These are phyloP conservation scores for Chaetomium globosum DNA, from an alignment of 2,329 filamentous ascomycete species.

Conservation along the genomic window DNA sequence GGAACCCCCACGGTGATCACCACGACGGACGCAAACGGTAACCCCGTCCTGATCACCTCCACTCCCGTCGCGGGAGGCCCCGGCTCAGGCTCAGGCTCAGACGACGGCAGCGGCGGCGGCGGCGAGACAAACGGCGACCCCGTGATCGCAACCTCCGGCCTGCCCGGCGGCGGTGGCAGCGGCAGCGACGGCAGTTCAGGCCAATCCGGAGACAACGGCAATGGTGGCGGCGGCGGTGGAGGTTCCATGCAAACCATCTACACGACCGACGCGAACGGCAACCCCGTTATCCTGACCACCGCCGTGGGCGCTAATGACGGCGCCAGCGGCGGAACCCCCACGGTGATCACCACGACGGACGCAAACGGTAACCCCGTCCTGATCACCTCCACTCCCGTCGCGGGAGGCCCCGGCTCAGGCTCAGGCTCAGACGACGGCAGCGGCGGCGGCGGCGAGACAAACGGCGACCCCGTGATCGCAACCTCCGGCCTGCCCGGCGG, in stretches of 20 bases:
- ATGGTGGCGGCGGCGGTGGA: background rate
- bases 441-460: background rate
- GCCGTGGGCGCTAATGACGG: background rate
- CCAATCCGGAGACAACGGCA: background rate
- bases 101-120: background rate
- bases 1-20: background rate
- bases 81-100: background rate
- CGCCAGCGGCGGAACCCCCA: background rate
- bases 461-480: background rate
- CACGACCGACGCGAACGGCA: constrained; percentile 26
- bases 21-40: constrained; percentile 12
- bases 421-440: background rate
- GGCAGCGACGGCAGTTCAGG: background rate
- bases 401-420: background rate
- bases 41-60: constrained; percentile 6
- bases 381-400: constrained; percentile 6
- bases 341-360: constrained; percentile 7
- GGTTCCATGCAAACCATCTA: constrained; percentile 18
- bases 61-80: constrained; percentile 1
- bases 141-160: background rate
- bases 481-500: background rate
- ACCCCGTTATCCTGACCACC: constrained; percentile 20
- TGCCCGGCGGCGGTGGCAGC: background rate
- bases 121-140: background rate
- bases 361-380: constrained; percentile 10